Conservation (phyloP, 2,329 filamentous ascomycete species). For the Fusarium palustre region DNA sequence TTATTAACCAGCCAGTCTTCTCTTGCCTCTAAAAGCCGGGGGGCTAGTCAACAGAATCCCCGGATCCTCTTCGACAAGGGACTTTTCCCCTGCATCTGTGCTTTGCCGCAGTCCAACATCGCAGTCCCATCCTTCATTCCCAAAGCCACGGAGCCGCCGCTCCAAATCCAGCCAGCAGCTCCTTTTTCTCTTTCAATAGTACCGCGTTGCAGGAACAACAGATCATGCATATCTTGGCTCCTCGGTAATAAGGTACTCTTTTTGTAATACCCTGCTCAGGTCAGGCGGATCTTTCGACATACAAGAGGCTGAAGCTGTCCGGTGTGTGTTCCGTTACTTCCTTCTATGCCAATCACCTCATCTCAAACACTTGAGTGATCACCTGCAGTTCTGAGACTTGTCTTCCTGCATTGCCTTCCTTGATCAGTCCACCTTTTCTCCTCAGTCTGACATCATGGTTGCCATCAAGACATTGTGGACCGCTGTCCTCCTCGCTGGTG, state of each 20-base stretch:
- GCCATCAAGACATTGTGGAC: conserved; percentile 16
- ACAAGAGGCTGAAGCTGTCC: background rate
- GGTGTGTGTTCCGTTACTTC: background rate
- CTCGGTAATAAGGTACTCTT: background rate
- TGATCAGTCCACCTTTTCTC: background rate
- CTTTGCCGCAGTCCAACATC: conserved; percentile 2
- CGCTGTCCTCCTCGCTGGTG: conserved; percentile 6
- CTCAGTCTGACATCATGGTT: conserved; percentile 6
- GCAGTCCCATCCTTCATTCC: background rate
- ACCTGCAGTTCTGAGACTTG: conserved; percentile 5
- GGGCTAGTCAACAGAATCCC: background rate
- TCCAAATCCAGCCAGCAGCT: background rate
- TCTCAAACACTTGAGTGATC: background rate
- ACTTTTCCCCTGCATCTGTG: background rate
- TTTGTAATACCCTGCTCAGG: background rate
- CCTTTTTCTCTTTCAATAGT: background rate
- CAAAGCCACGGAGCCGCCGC: background rate
- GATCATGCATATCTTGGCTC: conserved; percentile 1
- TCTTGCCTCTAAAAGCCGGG: background rate
- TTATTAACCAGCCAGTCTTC: background rate
- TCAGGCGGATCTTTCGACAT: background rate
- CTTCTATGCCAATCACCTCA: conserved; percentile 1
- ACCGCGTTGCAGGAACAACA: background rate
- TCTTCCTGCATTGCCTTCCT: background rate
- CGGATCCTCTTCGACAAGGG: conserved; percentile 5